phyloP scores from a whole-genome alignment of 73 alveolate species.

The Symbiodinium pilosum region DNA sequence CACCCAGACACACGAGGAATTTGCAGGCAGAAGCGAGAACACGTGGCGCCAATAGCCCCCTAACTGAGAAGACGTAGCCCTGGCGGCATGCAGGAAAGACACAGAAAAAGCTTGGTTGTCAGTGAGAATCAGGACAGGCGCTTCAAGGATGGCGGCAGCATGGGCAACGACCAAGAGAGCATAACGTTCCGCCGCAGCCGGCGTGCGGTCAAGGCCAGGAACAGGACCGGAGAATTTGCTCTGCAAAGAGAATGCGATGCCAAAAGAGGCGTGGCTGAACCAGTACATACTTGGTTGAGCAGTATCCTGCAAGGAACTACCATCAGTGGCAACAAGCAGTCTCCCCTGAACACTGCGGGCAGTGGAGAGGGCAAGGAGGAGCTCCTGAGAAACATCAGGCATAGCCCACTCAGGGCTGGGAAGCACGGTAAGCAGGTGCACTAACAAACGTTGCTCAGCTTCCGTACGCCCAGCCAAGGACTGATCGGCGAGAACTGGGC shows the following conservation, averaged over 20 bases:
- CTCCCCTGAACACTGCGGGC: background rate
- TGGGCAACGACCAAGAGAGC: background rate
- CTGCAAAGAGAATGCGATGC: background rate
- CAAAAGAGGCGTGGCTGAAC: background rate
- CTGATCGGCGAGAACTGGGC: background rate
- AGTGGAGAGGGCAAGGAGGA: background rate
- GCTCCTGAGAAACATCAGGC: background rate
- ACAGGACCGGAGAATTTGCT: background rate
- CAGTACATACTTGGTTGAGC: background rate
- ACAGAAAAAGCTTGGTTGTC: background rate
- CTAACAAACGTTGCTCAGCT: background rate
- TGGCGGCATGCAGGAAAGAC: background rate
- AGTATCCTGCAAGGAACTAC: background rate
- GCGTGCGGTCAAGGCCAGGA: background rate
- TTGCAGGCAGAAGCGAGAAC: background rate
- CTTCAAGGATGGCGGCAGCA: background rate
- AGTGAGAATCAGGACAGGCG: background rate
- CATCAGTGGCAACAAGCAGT: background rate
- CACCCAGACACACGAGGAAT: background rate
- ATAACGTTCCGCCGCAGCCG: constrained; percentile 3
- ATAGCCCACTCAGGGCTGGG: background rate
- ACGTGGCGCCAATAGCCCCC: background rate
- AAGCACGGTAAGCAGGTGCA: background rate
- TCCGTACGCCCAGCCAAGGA: background rate
- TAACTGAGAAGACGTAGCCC: background rate